These are phyloP conservation scores for Amylocarpus encephaloides DNA, from an alignment of 2,329 filamentous ascomycete genomes.

Conservation along the genomic window DNA sequence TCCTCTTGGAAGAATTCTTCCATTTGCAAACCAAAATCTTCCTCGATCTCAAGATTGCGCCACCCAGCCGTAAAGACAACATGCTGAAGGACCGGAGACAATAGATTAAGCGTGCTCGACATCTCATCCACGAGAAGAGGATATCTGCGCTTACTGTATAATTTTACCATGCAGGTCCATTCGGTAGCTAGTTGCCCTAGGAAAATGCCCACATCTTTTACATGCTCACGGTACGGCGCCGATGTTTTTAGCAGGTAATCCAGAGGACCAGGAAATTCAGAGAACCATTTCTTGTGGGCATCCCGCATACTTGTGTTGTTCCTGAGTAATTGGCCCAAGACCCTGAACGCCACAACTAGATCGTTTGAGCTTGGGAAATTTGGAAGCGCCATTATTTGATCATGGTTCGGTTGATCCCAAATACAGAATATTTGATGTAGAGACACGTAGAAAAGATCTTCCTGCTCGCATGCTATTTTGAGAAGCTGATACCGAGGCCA, in stretches of 20 bases:
- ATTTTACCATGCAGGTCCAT: constrained; percentile 35
- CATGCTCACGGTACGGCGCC: constrained; percentile 30
- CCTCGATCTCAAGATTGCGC: constrained; percentile 41
- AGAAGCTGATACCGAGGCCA: constrained; percentile 48
- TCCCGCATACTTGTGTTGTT: constrained; percentile 38
- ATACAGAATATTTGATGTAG: constrained; percentile 61
- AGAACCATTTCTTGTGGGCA: constrained; percentile 39
- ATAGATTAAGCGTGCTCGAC: constrained; percentile 39
- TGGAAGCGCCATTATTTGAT: constrained; percentile 30
- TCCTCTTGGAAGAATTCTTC: constrained; percentile 35
- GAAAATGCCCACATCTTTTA: constrained; percentile 38
- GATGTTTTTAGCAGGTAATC: constrained; percentile 25
- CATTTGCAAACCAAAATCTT: constrained; percentile 30
- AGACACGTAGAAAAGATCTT: constrained; percentile 58
- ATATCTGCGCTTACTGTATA: constrained; percentile 36
- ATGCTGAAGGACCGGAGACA: constrained; percentile 45
- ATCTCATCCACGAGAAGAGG: constrained; percentile 55
- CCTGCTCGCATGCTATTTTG: constrained; percentile 44
- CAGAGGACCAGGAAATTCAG: constrained; percentile 40
- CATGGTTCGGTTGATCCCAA: constrained; percentile 35
- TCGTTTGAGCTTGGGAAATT: constrained; percentile 24
- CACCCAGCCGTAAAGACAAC: constrained; percentile 48
- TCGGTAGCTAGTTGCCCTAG: constrained; percentile 37
- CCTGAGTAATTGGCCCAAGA: constrained; percentile 40
- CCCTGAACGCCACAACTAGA: constrained; percentile 28